Evolutionary conservation across 768 basidiomycete species (phyloP).

Genomic region (Dacryopinax primogenitus): DNA sequence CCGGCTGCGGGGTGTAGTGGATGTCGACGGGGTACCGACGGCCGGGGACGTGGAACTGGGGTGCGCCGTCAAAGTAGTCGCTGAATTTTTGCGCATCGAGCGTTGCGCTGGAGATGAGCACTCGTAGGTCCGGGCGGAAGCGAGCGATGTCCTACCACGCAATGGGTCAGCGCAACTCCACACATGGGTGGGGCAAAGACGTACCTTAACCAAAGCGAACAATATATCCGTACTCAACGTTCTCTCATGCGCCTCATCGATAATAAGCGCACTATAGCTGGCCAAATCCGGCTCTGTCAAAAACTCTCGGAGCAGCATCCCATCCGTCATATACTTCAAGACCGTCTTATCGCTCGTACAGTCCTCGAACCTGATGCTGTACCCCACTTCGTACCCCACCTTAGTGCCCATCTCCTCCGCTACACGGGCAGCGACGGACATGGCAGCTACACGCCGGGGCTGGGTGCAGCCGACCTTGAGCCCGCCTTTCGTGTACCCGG

Average conservation of each 20-base stretch:
- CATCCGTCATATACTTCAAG: constrained; percentile 99
- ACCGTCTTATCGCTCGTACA: constrained; percentile 99
- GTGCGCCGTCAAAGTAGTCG: constrained; percentile 92
- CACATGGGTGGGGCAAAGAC: constrained; percentile 27
- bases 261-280: constrained; percentile 87
- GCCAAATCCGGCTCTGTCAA: constrained; percentile 94
- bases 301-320: constrained; percentile 94
- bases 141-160: constrained; percentile 85
- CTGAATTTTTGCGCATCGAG: constrained; percentile 97
- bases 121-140: constrained; percentile 83
- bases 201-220: constrained; percentile 94
- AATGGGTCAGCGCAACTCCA: constrained; percentile 20
- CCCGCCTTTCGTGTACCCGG: constrained; percentile 81
- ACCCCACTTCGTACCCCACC: constrained; percentile 97
- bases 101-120: constrained; percentile 92
- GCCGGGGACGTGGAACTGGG: constrained; percentile 92
- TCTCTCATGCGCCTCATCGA: constrained; percentile 97
- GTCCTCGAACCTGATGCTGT: constrained; percentile 98
- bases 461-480: constrained; percentile 92
- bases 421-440: constrained; percentile 98
- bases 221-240: constrained; percentile 97
- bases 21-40: constrained; percentile 96
- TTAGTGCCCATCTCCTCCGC: constrained; percentile 98
- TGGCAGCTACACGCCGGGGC: constrained; percentile 95
- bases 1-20: constrained; percentile 97